phyloP scores from a whole-genome alignment of 805 yeast species.

The Naumovozyma castellii region DNA sequence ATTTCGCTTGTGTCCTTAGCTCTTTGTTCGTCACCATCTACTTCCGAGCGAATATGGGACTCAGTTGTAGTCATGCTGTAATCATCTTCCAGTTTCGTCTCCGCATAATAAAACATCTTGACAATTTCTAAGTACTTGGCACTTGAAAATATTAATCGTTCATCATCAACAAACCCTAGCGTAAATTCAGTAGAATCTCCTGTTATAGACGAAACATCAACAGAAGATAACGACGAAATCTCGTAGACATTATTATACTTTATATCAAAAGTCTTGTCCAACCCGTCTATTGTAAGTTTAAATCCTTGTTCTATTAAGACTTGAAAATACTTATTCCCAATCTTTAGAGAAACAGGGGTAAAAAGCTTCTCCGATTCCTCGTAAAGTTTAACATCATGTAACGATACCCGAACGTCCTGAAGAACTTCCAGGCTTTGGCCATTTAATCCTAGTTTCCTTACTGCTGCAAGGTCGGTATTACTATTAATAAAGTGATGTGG shows the following conservation, averaged over 20 bases:
- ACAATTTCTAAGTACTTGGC: conserved; percentile 54
- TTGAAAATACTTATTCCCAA: conserved; percentile 65
- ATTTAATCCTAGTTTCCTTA: conserved; percentile 39
- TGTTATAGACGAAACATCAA: conserved; percentile 34
- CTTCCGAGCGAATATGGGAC: neutral
- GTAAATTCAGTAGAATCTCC: conserved; percentile 45
- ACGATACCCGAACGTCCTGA: conserved; percentile 42
- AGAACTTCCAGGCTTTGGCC: conserved; percentile 34
- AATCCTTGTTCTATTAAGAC: conserved; percentile 38
- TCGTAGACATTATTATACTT: conserved; percentile 36
- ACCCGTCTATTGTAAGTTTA: conserved; percentile 30
- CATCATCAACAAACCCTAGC: conserved; percentile 31
- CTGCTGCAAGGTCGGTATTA: conserved; percentile 35
- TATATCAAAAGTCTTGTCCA: conserved; percentile 29
- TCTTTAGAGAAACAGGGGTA: conserved; percentile 51
- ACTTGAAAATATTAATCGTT: conserved; percentile 36
- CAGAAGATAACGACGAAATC: conserved; percentile 34
- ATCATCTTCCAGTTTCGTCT: conserved; percentile 41
- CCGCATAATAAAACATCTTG: conserved; percentile 58
- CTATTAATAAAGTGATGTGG: conserved; percentile 37
- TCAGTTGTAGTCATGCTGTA: conserved; percentile 12
- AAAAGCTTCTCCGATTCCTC: conserved; percentile 41
- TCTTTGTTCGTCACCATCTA: conserved; percentile 21
- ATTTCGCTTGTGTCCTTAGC: conserved; percentile 31
- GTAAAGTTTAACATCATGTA: conserved; percentile 44